Evolutionary conservation across 257 asterid genomes (phyloP), one percentile per base, ranked within the genome.

Genomic region (Striga asiatica): DNA sequence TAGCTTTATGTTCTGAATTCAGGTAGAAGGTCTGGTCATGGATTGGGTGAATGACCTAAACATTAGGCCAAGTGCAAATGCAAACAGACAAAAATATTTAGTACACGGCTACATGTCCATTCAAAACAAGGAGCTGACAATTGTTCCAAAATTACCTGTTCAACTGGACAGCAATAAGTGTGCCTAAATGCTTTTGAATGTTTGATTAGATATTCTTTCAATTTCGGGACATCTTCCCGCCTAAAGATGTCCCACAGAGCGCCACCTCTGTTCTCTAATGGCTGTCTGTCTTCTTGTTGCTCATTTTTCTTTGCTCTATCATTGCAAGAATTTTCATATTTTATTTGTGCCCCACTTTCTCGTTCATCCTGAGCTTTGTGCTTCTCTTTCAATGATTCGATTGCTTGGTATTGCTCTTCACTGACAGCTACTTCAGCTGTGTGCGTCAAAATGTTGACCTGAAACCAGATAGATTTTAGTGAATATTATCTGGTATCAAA

Each of bases 241-340:
- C 95, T 69, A 53, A 87, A 91, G 54, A 91, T 91, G 66, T 91
- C 96, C 96, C 98, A 91, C 49, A 91, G 78, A 27, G 98, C 98
- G 35, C 89, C 82, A 9, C 88, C 82, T 67, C 19, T 70, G 16
- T 16, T 13, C 47, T 14, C 67, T 50, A n/a, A n/a, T n/a, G 76
- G 45, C 25, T 56, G 51, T 34, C 48, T 68, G 61, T 71, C 56
- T 63, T 50, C 49, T 46, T 43, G 64, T 16, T 35, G 34, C 23
- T 66, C 13, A 2, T 55, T 5, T 34, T 34, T 50, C 47, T 18
- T 57, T 11, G 16, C 1, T 4, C 22, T 50, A 27, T 47, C 65
- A 23, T 2, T 2, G 34, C 23, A 14, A 23, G 55, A 18, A 29
- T 41, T 24, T 50, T 31, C 63, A 7, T 20, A 67, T 38, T 13